phyloP scores from a whole-genome alignment of 2,329 filamentous ascomycete species.

The Fusarium pseudoanthophilum region DNA sequence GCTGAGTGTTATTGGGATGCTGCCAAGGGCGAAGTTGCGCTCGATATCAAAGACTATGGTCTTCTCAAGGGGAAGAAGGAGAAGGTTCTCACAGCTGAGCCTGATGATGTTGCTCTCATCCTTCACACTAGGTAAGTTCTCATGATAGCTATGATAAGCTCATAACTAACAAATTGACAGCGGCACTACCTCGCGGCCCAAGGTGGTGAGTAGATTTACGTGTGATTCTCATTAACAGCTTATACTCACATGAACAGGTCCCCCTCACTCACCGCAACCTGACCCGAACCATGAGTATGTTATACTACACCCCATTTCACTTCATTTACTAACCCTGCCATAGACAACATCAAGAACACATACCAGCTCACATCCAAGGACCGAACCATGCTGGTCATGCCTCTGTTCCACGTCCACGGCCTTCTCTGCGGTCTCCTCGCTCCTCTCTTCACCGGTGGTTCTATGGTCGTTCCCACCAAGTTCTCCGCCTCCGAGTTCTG shows the following conservation, averaged over 20 bases:
- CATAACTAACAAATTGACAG: constrained; percentile 50
- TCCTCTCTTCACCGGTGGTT: constrained; percentile 79
- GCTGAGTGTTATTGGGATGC: constrained; percentile 87
- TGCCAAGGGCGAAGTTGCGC: constrained; percentile 69
- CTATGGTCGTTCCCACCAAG: constrained; percentile 79
- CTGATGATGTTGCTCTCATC: constrained; percentile 84
- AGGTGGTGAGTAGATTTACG: constrained; percentile 68
- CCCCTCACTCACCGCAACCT: constrained; percentile 85
- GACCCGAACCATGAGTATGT: constrained; percentile 78
- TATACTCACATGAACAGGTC: constrained; percentile 57
- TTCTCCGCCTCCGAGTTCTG: constrained; percentile 89
- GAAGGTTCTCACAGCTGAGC: constrained; percentile 61
- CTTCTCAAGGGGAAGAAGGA: constrained; percentile 64
- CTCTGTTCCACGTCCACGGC: constrained; percentile 91
- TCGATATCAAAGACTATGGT: constrained; percentile 82
- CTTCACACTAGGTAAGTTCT: constrained; percentile 73
- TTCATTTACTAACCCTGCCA: not conserved
- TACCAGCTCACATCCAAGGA: constrained; percentile 78
- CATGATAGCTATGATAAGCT: not conserved
- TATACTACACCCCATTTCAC: constrained; percentile 37
- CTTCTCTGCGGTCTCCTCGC: constrained; percentile 84
- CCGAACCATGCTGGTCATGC: constrained; percentile 89
- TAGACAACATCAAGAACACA: constrained; percentile 80
- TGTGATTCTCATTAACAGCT: not conserved
- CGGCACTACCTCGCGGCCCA: constrained; percentile 85